Base-by-base conservation (phyloP, 176 grass and related monocot genomes). In the Themeda triandra region DNA sequence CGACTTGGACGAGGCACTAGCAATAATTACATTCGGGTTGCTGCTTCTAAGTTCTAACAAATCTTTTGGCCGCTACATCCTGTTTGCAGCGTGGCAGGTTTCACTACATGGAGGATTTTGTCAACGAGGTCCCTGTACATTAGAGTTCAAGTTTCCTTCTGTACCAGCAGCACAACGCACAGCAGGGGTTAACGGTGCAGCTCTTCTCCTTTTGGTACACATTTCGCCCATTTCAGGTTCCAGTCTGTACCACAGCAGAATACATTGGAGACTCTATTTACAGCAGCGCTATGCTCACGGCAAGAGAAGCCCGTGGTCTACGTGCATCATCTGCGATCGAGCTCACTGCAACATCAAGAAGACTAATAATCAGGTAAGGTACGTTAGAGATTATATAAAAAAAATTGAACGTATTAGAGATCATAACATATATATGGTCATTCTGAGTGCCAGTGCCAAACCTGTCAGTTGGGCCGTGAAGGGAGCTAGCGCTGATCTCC, bases 291-390 rank as follows among this genome's bases (percentile, higher is more conserved):
- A 29, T 75, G 54, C 56, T 93, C 89, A 86, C 79, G 75, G 83
- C 60, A 77, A 62, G 63, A 95, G 80, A 80, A 93, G 63, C 32
- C 86, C 77, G 41, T 92, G 73, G 12, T 81, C 91, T 93, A 90
- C 96, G 49, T 89, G 91, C 75, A 94, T 78, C 78, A 94, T 90
- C 30, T 96, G n/a, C n/a, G 93, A 89, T 89, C 36, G 79, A 87
- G 70, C 84, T 92, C 78, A 92, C 89, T 95, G 93, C 74, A 91
- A 66, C 11, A 78, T 77, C 15, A 74, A 36, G 13, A 60, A 37
- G 31, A 31, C 35, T 45, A 41, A 84, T 45, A 41, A 84, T 56
- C 21, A n/a, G 29, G 63, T 41, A 72, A 77, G 13, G 18, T 42
- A 65, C 8, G 46, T 23, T 30, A 18, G 77, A 77, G 73, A 72